phyloP scores from a whole-genome alignment of 2,329 filamentous ascomycete genomes.

The Calonectria pseudoturangicola region DNA sequence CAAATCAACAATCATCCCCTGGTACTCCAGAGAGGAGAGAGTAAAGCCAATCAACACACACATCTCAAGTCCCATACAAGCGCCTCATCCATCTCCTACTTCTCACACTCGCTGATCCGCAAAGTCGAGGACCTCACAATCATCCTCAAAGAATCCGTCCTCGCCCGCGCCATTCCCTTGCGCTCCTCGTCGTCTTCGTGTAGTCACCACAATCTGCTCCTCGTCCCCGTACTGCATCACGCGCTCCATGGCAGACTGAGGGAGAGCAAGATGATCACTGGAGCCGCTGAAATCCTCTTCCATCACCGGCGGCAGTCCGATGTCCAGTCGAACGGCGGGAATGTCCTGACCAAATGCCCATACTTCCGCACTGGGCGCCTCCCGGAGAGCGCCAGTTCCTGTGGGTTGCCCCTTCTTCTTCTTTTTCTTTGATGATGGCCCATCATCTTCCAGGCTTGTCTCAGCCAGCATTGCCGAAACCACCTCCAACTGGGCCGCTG shows the following conservation, averaged over 20 bases:
- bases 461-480: slow-evolving; percentile 65
- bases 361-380: slow-evolving; percentile 49
- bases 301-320: slow-evolving; percentile 66
- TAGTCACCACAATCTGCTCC: slow-evolving; percentile 89
- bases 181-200: slow-evolving; percentile 78
- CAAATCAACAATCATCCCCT: slow-evolving; percentile 39
- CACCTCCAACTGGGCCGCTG: slow-evolving; percentile 59
- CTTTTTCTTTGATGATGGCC: slow-evolving; percentile 61
- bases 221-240: slow-evolving; percentile 77
- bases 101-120: slow-evolving; percentile 79
- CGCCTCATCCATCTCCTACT: slow-evolving; percentile 30
- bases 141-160: slow-evolving; percentile 92
- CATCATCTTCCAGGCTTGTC: slow-evolving; percentile 63
- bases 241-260: slow-evolving; percentile 78
- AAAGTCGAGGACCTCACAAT: slow-evolving; percentile 94
- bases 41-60: slow-evolving; percentile 46
- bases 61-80: slow-evolving; percentile 41
- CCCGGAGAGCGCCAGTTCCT: slow-evolving; percentile 42
- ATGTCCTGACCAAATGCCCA: slow-evolving; percentile 79
- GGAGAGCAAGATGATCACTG: slow-evolving; percentile 76
- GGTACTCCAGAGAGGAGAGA: slow-evolving; percentile 49
- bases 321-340: slow-evolving; percentile 69
- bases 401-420: slow-evolving; percentile 59
- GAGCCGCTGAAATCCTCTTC: slow-evolving; percentile 72
- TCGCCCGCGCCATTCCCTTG: slow-evolving; percentile 73